These are phyloP conservation scores for Blastobotrys arbuscula DNA, from an alignment of 1,139 yeast genomes.

Conservation along the genomic window DNA sequence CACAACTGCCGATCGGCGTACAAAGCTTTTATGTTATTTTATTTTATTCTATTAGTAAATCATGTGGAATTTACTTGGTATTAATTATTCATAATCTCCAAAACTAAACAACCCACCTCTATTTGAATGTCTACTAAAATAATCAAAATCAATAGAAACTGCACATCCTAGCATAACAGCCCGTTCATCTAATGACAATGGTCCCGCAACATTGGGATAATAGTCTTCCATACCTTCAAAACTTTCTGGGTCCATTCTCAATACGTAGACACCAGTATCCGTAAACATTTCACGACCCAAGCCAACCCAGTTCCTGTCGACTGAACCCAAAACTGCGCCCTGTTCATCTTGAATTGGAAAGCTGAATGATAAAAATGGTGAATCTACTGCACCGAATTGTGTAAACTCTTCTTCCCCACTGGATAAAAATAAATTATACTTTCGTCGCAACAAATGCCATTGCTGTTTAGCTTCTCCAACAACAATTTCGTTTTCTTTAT, in stretches of 20 bases:
- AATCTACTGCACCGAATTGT: slow-evolving; percentile 81
- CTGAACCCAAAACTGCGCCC: slow-evolving; percentile 61
- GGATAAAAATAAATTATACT: slow-evolving; percentile 62
- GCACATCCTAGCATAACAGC: slow-evolving; percentile 85
- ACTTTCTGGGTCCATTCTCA: slow-evolving; percentile 73
- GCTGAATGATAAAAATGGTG: slow-evolving; percentile 80
- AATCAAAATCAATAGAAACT: slow-evolving; percentile 89
- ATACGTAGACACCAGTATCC: slow-evolving; percentile 86
- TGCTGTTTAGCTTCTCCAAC: slow-evolving; percentile 86
- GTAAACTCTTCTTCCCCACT: slow-evolving; percentile 40
- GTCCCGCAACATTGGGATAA: slow-evolving; percentile 25
- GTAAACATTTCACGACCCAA: slow-evolving; percentile 87
- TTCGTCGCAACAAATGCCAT: slow-evolving; percentile 92
- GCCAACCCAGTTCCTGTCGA: slow-evolving; percentile 94
- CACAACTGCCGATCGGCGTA: too few relatives aligned
- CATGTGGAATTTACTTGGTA: neutral
- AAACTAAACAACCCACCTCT: slow-evolving; percentile 36
- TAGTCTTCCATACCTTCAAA: slow-evolving; percentile 34
- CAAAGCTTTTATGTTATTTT: too few relatives aligned
- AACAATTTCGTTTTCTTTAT: slow-evolving; percentile 41
- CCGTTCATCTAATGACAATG: slow-evolving; percentile 68
- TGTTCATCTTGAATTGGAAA: slow-evolving; percentile 65
- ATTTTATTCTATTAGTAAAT: too few relatives aligned
- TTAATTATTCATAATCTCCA: slow-evolving; percentile 34
- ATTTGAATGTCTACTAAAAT: slow-evolving; percentile 82